phyloP scores from a whole-genome alignment of 352 stramenopile genomes.

The Blastocystis sp. region DNA sequence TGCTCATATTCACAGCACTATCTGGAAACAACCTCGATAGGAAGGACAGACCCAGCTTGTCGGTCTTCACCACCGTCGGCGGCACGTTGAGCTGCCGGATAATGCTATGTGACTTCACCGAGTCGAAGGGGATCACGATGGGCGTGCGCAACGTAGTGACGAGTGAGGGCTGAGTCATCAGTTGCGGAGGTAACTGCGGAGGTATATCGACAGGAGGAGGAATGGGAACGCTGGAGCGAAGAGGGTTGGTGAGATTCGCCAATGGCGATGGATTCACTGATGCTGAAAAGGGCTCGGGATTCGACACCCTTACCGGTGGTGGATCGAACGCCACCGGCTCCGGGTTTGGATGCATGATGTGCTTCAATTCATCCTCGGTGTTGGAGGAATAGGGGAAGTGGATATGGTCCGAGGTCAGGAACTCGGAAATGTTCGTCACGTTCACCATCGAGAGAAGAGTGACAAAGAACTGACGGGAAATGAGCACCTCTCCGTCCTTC shows the following conservation, averaged over 20 bases:
- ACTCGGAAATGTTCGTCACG: background rate
- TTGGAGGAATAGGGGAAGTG: constrained; percentile 7
- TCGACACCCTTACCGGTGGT: no score
- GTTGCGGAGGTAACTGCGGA: background rate
- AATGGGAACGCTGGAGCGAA: background rate
- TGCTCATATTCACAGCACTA: no score
- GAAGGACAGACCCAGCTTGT: background rate
- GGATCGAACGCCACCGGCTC: no score
- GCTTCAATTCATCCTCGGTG: no score
- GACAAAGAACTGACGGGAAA: constrained; percentile 12
- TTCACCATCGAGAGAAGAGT: constrained; percentile 26
- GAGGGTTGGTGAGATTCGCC: no score
- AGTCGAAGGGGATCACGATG: constrained; percentile 9
- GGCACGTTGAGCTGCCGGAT: background rate
- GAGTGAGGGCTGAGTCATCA: background rate
- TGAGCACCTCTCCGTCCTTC: constrained; percentile 14
- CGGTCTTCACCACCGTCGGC: background rate
- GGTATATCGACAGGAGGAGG: background rate
- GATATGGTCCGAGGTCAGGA: background rate
- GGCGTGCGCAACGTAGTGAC: background rate
- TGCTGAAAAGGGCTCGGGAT: no score
- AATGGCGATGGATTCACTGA: no score
- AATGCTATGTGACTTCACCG: background rate
- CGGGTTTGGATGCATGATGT: no score
- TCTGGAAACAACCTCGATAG: background rate